Base-by-base conservation (phyloP, 805 yeast genomes). In the Wickerhamiella hasegawae region DNA sequence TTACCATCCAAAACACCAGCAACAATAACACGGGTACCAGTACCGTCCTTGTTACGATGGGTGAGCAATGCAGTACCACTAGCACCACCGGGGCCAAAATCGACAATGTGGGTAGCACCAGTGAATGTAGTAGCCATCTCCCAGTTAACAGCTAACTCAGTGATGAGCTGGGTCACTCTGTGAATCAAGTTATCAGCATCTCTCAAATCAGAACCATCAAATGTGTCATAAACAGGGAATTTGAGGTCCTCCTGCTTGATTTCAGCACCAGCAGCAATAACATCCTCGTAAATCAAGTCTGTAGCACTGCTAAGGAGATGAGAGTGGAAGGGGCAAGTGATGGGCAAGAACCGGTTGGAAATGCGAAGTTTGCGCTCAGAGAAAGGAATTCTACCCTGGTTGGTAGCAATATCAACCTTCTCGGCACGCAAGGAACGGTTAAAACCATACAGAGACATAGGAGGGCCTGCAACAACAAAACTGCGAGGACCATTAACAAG, bases 41-140 rank as follows among this genome's bases (percentile, higher is more conserved):
- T 83, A 59, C 99, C 99, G 51, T 90, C 98, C 61, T 87, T 90
- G 68, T 87, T 90, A 63, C 94, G 78, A 62, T 84, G 95, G 39
- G 98, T 90, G 49, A 90, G 69, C 42, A 80, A 80, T 62, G 98
- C 98, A 46, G 90, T 68, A 51, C 98, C 99, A 31, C 96, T 81
- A 26, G 82, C 75, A 49, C 97, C 97, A 61, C 99, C 98, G 42
- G 98, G 99, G 56, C 99, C 99, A 50, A 90, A 90, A 62, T 90
- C 99, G 43, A 90, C 59, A 49, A 90, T 71, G 57, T 90, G 98
- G 32, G 96, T 80, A 19, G 90, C 70, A 32, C 69, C 57, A 17
- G 40, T 35, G 57, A 81, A 82, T 45, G 71, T 55, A 25, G 96
- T 85, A 21, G 97, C 92, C 20, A 48, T 46, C 63, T 90, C 97